These are phyloP conservation scores for Pythium guiyangense DNA, from an alignment of 352 stramenopile species.

Conservation along the genomic window DNA sequence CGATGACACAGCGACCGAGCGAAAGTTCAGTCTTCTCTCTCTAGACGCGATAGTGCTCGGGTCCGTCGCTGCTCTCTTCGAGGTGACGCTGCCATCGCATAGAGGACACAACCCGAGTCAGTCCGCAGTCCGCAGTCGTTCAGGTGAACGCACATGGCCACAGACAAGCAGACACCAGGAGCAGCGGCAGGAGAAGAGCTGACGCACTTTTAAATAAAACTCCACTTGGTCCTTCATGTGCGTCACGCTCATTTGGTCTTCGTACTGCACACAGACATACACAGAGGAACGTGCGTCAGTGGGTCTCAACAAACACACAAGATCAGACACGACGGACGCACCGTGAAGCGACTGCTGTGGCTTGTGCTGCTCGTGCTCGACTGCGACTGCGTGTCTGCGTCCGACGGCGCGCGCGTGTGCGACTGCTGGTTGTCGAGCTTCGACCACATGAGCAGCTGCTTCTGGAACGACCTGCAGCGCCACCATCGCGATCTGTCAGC, in stretches of 20 bases:
- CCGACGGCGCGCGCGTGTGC: slow-evolving; percentile 20
- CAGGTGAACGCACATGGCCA: not conserved
- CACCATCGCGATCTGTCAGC: not conserved
- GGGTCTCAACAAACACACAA: not conserved
- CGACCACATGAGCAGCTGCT: slow-evolving; percentile 78
- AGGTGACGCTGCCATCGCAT: slow-evolving; percentile 31
- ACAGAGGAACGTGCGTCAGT: not conserved
- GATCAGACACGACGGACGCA: slow-evolving; percentile 12
- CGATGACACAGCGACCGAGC: not conserved
- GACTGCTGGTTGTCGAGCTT: slow-evolving; percentile 55
- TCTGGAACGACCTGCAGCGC: slow-evolving; percentile 50
- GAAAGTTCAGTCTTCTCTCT: not conserved
- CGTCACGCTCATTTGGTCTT: slow-evolving; percentile 55
- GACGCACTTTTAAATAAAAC: slow-evolving; percentile 80
- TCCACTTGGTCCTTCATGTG: slow-evolving; percentile 78
- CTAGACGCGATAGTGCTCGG: slow-evolving; percentile 14
- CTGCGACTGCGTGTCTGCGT: slow-evolving; percentile 57
- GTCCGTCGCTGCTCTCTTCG: slow-evolving; percentile 8
- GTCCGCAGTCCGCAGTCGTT: not conserved
- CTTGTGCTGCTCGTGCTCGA: slow-evolving; percentile 45
- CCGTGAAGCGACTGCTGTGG: slow-evolving; percentile 44
- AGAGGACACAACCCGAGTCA: slow-evolving; percentile 8
- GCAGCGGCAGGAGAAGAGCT: not conserved
- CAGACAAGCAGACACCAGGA: not conserved
- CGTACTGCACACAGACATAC: slow-evolving; percentile 24